A percentile compares a stretch with the other conserved stretches of the same genome.
phyloP scores from a whole-genome alignment of 2,329 filamentous ascomycete species.

The Apiospora marii region DNA sequence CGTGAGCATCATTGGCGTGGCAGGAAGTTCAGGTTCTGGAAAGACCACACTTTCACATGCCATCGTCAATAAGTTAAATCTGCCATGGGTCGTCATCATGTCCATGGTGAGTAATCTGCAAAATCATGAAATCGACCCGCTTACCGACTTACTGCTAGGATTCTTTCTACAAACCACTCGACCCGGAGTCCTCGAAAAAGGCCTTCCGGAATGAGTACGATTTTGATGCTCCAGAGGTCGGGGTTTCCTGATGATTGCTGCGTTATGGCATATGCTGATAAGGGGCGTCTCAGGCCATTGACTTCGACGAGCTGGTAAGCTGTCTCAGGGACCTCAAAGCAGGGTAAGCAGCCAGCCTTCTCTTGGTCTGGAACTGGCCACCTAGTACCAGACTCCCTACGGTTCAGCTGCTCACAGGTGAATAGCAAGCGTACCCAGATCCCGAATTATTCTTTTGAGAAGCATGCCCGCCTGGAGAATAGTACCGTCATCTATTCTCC shows the following conservation, averaged over 20 bases:
- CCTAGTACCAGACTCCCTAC: background rate
- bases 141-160: slow-evolving; percentile 66
- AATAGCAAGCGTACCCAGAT: slow-evolving; percentile 85
- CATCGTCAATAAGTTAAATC: slow-evolving; percentile 86
- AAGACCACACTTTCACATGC: slow-evolving; percentile 95
- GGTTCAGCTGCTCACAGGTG: background rate
- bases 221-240: slow-evolving; percentile 86
- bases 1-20: slow-evolving; percentile 94
- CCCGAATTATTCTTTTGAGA: slow-evolving; percentile 92
- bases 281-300: slow-evolving; percentile 69
- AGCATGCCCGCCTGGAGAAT: slow-evolving; percentile 77
- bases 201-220: slow-evolving; percentile 94
- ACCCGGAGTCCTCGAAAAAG: slow-evolving; percentile 76
- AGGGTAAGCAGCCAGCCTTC: slow-evolving; percentile 67
- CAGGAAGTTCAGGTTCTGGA: slow-evolving; percentile 92
- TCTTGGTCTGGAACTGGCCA: slow-evolving; percentile 22
- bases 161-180: slow-evolving; percentile 94
- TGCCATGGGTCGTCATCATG: slow-evolving; percentile 97
- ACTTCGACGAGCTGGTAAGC: slow-evolving; percentile 88
- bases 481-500: slow-evolving; percentile 93
- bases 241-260: slow-evolving; percentile 30
- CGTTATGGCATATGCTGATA: slow-evolving; percentile 34
- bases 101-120: slow-evolving; percentile 74
- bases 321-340: slow-evolving; percentile 85
- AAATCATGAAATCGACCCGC: slow-evolving; percentile 25